These are phyloP conservation scores for Nelumbo lutea DNA, from an alignment of 164 flowering plant species.

Conservation along the genomic window DNA sequence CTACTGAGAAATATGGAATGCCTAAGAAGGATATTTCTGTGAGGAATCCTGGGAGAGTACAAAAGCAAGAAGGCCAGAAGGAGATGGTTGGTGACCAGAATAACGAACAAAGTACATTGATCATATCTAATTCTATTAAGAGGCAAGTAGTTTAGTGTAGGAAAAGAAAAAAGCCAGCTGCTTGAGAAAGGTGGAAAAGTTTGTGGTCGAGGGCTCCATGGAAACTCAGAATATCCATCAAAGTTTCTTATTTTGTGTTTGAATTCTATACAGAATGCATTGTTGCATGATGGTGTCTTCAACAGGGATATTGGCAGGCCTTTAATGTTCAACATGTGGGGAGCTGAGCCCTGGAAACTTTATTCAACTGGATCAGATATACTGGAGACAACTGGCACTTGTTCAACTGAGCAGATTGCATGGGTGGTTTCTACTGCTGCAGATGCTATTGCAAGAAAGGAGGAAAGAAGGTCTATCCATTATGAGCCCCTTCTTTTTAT, in stretches of 20 bases:
- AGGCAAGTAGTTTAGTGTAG: conserved; percentile 11
- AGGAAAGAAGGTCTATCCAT: conserved; percentile 48
- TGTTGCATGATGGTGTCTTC: conserved; percentile 29
- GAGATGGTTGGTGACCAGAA: too few species aligned
- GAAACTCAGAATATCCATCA: conserved; percentile 41
- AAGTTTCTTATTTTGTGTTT: conserved; percentile 71
- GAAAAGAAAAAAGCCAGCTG: conserved; percentile 7
- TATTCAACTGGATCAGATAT: conserved; percentile 53
- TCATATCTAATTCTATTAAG: not conserved
- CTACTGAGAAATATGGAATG: too few species aligned
- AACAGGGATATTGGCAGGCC: conserved; percentile 29
- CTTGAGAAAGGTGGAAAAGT: conserved; percentile 4
- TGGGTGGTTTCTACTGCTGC: conserved; percentile 79
- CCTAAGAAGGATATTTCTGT: too few species aligned
- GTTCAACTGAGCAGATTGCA: conserved; percentile 65
- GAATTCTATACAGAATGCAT: conserved; percentile 54
- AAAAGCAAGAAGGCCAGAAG: too few species aligned
- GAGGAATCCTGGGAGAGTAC: too few species aligned
- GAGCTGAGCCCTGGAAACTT: conserved; percentile 71
- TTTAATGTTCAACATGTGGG: conserved; percentile 61
- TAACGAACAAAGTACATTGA: too few species aligned
- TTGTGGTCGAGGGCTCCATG: conserved; percentile 11
- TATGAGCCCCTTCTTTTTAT: conserved; percentile 61
- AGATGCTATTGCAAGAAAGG: conserved; percentile 59
- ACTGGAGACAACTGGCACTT: conserved; percentile 51